Base-by-base conservation (phyloP, 495 filamentous ascomycete genomes). In the Cairneyella variabilis region DNA sequence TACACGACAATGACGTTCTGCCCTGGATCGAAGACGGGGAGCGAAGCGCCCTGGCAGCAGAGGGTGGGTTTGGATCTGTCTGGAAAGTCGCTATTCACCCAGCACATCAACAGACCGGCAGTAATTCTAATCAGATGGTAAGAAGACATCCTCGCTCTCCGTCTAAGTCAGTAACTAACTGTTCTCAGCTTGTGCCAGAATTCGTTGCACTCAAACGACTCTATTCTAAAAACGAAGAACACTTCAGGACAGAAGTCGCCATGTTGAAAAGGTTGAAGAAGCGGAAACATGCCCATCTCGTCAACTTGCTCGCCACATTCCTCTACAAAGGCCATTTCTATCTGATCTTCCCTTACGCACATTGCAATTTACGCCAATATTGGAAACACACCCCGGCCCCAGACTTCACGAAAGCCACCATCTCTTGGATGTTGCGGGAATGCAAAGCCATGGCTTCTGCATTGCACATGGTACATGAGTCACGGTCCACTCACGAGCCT, bases 271-370 rank as follows among this genome's bases (percentile, higher is more conserved):
- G 42, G 30, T 61, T 64, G 21, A 61, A 54, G 3, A 45, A 43
- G 8, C 27, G 41, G 4, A 28, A 25, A 2, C 58, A 66, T 50
- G 38, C 53, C 5, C 59, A 65, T 21, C 56, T 65, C 11, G 57
- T 67, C 10, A 48, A 44, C 6, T 45, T 67, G 6, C 51, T 67
- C 1, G 53, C 56, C 3, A 59, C 64, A 7, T 65, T 49, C 28
- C 21, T 37, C 7, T 27, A 53, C 6, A 20, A 37, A 0, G 28
- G 34, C 9, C 39, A 42, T 1, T 63, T 45, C 37, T 56, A 61
- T 30, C 45, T 67, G 8, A 45, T 67, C 11, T 67, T 67, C 48
- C 55, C 42, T n/a, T 60, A 56, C 32, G 64, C 64, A 20, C 30
- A 59, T 14, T 48, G 53, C 6, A 61, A 67, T 39, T 41, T 67